phyloP scores from a whole-genome alignment of 2,329 filamentous ascomycete species.

The Clarireedia hainanense region DNA sequence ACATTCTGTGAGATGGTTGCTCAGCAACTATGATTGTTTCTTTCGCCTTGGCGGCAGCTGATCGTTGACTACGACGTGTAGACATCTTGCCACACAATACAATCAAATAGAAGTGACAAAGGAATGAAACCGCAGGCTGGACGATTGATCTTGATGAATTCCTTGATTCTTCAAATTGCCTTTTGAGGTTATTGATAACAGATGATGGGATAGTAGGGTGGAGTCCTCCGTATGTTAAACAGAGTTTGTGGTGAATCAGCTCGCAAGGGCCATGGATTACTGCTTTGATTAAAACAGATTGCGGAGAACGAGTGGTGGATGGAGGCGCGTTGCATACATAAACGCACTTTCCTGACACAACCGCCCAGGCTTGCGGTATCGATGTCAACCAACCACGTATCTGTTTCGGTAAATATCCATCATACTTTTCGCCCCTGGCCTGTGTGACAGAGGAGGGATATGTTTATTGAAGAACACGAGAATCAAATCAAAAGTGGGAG shows the following conservation, averaged over 20 bases:
- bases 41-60: conserved; percentile 23
- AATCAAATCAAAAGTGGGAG: conserved; percentile 4
- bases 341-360: conserved; percentile 8
- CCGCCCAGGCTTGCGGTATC: background rate
- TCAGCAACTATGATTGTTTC: conserved; percentile 26
- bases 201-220: background rate
- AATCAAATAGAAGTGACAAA: conserved; percentile 7
- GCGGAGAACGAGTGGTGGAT: conserved; percentile 7
- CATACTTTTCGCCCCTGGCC: background rate
- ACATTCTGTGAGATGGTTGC: conserved; percentile 18
- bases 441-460: background rate
- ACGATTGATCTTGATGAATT: conserved; percentile 3
- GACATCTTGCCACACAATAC: conserved; percentile 17
- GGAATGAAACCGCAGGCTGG: background rate
- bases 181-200: conserved; percentile 5
- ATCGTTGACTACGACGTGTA: conserved; percentile 25
- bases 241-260: conserved; percentile 8
- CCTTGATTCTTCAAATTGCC: conserved; percentile 4
- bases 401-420: background rate
- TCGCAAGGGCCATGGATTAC: conserved; percentile 16
- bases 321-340: conserved; percentile 13
- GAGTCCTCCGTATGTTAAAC: background rate
- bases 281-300: conserved; percentile 19
- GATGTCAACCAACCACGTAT: conserved; percentile 3
- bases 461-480: conserved; percentile 1